Base-by-base conservation (phyloP, 164 flowering plant species). In the Akebia trifoliata region DNA sequence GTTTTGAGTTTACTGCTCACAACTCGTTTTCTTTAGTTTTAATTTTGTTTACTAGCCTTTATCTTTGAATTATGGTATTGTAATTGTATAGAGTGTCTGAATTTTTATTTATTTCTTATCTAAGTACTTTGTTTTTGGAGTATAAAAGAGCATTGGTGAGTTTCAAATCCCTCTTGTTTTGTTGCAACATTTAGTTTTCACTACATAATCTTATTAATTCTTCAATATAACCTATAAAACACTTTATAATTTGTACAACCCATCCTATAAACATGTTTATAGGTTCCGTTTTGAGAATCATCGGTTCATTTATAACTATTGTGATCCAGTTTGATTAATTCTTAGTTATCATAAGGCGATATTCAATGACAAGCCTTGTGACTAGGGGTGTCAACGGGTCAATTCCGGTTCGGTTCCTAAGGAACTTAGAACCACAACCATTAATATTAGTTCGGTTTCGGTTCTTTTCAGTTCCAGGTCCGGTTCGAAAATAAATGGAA, bases 41-140 rank as follows among this genome's bases (percentile, higher is more conserved):
- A 6, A 34, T 9, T 32, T 57, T 17, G 18, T 34, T 12, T 6
- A 30, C 9, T 46, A 18, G 38, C 7, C 25, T 32, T 31, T 30
- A 30, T 18, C n/a, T 57, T 44, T 12, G 24, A 30, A 39, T 22
- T 28, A 30, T 40, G 42, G 47, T 35, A 12, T 30, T 26, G 9
- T 60, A 46, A 42, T 34, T 55, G 25, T 48, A 36, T 53, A 26
- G 24, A 17, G 34, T 21, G 1, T 46, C 72, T 72, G 55, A 75
- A 17, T 44, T 28, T 55, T 20, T 52, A 22, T 32, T 54, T 26
- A 1, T 62, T 63, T 60, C 51, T 72, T 62, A 50, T 81, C 75
- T 92, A 93, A 97, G 74, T 90, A 94, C 65, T 94, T 94, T 74
- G 99, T 94, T 73, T 91, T 94, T 51, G 90, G 97, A 11, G 64